A percentile compares a stretch with the other conserved stretches of the same genome.
Evolutionary conservation across 2,329 filamentous ascomycete species (phyloP).

Genomic region (Cladophialophora psammophila): DNA sequence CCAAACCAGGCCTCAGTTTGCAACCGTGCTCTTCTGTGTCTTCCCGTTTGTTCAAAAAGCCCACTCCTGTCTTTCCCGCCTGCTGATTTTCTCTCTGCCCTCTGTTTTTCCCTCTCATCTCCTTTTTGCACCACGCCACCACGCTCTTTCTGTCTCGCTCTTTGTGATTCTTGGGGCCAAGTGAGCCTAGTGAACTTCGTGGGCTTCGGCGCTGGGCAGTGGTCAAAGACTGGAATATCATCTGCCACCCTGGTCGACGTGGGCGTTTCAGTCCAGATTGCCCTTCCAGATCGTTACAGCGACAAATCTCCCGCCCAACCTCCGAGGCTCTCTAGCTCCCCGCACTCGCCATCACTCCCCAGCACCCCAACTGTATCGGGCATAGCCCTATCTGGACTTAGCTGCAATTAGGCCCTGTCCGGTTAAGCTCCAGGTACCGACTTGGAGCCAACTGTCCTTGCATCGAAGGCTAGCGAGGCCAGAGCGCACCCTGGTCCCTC

Average conservation of each 20-base stretch:
- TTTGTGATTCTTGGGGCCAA: slow-evolving; percentile 14
- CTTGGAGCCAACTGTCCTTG: slow-evolving; percentile 2
- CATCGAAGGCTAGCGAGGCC: slow-evolving; percentile 4
- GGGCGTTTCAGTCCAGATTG: slow-evolving; percentile 36
- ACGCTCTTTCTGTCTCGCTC: slow-evolving; percentile 1
- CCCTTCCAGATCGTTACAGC: slow-evolving; percentile 25
- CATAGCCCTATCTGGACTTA: slow-evolving; percentile 16
- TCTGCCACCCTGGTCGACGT: slow-evolving; percentile 11
- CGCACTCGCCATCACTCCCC: slow-evolving; percentile 18
- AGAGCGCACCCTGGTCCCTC: slow-evolving; percentile 9
- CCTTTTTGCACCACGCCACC: slow-evolving; percentile 4
- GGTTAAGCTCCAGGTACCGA: slow-evolving; percentile 30
- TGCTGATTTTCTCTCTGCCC: slow-evolving; percentile 8
- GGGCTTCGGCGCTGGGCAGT: slow-evolving; percentile 7
- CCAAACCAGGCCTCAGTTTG: slow-evolving; percentile 16
- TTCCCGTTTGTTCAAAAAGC: slow-evolving; percentile 19
- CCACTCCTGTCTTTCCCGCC: slow-evolving; percentile 15
- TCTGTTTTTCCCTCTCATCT: slow-evolving; percentile 9
- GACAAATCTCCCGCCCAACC: slow-evolving; percentile 26
- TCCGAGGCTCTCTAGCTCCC: slow-evolving; percentile 21
- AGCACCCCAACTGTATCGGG: slow-evolving; percentile 19
- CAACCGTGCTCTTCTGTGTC: slow-evolving; percentile 13
- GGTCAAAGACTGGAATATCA: slow-evolving; percentile 6
- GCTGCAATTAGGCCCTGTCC: slow-evolving; percentile 12
- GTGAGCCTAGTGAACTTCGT: slow-evolving; percentile 1